Base-by-base conservation (phyloP, 208 protist species). In the Wallacemonas sp. region DNA sequence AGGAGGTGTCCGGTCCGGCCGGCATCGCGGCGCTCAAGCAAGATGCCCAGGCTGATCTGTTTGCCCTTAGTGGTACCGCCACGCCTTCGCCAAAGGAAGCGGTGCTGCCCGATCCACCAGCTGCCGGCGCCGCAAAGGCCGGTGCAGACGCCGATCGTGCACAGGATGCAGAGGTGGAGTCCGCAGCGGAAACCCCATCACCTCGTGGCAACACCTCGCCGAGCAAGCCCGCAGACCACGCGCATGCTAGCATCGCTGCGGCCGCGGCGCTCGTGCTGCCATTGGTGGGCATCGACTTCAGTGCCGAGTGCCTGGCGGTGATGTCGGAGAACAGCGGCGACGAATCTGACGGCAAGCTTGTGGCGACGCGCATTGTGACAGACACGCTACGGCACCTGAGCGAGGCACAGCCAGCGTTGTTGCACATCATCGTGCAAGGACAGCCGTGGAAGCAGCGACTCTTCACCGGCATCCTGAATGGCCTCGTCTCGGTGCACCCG, bases 401-500 rank as follows among this genome's bases (percentile, higher is more conserved):
- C 2, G 52, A 68, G 30, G 63, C 50, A 29, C 62, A 83, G 2
- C 50, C 73, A 15, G 44, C 55, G 26, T 57, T 82, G 55, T 73
- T 92, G 50, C 73, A 71, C 29, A 64, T 53, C 17, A 54, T 93
- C 24, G 46, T 87, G 10, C 33, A 48, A 13, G 34, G 24, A 10
- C 27, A 59, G 22, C 62, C 44, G n/a, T 93, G 86, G 89, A 68
- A 77, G 29, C 63, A 82, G 34, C 78, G 83, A n/a, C 70, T 99
- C 26, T 81, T 87, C 29, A 66, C 78, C 4, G 93, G 96, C 41
- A 81, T 98, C 48, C 66, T 98, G 12, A 92, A 89, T 59, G 97
- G 97, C 73, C 63, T 95, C 29, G 73, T 94, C 17, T 97, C 89
- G 21, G 63, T 83, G 30, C 67, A 95, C 33, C 77, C 87, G 17